A percentile compares a stretch with the other conserved stretches of the same genome.
These are phyloP conservation scores for Tricholoma furcatifolium DNA, from an alignment of 768 basidiomycete genomes.

Conservation along the genomic window DNA sequence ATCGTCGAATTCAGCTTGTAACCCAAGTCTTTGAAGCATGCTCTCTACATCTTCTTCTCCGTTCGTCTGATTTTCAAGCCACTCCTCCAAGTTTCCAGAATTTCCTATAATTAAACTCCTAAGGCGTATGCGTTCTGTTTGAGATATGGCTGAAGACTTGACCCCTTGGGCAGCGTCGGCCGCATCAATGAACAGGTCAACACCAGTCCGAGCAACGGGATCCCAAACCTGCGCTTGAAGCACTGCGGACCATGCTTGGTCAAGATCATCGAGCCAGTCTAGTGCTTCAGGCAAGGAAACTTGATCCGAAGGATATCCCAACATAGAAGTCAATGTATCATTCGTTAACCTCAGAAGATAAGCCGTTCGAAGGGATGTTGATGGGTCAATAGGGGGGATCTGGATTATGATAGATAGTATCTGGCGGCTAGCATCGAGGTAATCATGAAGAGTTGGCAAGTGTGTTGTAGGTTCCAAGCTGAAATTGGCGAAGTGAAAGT, in stretches of 20 bases:
- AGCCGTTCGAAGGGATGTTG: conserved; percentile 61
- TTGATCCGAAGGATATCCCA: conserved; percentile 54
- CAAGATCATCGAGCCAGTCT: conserved; percentile 71
- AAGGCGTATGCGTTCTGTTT: conserved; percentile 73
- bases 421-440: conserved; percentile 55
- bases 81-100: conserved; percentile 64
- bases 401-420: conserved; percentile 65
- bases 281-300: conserved; percentile 50
- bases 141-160: conserved; percentile 51
- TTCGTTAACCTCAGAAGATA: conserved; percentile 73
- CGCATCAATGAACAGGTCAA: conserved; percentile 37
- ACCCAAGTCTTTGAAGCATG: conserved; percentile 48
- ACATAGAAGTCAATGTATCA: conserved; percentile 58
- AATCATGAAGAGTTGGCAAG: conserved; percentile 56
- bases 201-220: conserved; percentile 34
- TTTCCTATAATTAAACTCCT: conserved; percentile 64
- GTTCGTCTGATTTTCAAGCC: conserved; percentile 41
- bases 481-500: neutral
- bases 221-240: conserved; percentile 70
- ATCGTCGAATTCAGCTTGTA: conserved; percentile 63
- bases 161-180: conserved; percentile 28
- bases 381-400: conserved; percentile 73
- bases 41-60: conserved; percentile 32
- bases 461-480: conserved; percentile 51
- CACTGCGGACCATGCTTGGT: conserved; percentile 71